Percentiles rank a stretch among this genome's conserved stretches.
Conservation (phyloP, 2,329 filamentous ascomycete species). For the Curvularia sp. region DNA sequence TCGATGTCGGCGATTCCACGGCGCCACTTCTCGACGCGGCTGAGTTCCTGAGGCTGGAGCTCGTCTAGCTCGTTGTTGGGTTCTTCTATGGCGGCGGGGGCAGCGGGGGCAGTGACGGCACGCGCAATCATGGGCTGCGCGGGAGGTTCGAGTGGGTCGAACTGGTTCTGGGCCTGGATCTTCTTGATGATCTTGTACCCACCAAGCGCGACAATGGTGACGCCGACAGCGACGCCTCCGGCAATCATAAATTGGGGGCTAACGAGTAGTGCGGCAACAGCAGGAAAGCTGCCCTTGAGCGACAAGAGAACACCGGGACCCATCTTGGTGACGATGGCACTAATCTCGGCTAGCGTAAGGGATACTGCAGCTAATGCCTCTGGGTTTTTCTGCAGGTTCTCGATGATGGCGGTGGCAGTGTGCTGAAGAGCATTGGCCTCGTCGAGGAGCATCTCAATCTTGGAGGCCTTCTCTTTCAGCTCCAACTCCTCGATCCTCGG, state of each 20-base stretch:
- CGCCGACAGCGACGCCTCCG: slow-evolving; percentile 83
- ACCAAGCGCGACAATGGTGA: slow-evolving; percentile 95
- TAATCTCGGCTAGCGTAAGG: slow-evolving; percentile 89
- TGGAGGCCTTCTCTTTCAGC: slow-evolving; percentile 72
- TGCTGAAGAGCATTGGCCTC: slow-evolving; percentile 91
- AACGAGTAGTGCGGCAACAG: slow-evolving; percentile 83
- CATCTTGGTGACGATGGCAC: slow-evolving; percentile 80
- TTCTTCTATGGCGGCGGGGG: slow-evolving; percentile 15
- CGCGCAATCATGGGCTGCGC: slow-evolving; percentile 21
- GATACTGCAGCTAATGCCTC: slow-evolving; percentile 94
- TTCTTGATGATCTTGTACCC: slow-evolving; percentile 97
- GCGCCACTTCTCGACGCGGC: slow-evolving; percentile 68
- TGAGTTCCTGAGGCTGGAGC: slow-evolving; percentile 64
- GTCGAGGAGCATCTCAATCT: slow-evolving; percentile 78
- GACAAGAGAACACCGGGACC: slow-evolving; percentile 78
- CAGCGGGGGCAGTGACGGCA: slow-evolving; percentile 14
- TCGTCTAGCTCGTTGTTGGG: slow-evolving; percentile 59
- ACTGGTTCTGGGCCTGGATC: slow-evolving; percentile 63
- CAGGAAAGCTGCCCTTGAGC: slow-evolving; percentile 82
- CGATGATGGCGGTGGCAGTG: slow-evolving; percentile 81
- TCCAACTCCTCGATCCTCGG: slow-evolving; percentile 62
- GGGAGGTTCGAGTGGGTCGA: slow-evolving; percentile 46
- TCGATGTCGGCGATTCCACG: slow-evolving; percentile 68
- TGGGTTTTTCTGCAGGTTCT: slow-evolving; percentile 79
- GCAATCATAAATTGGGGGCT: slow-evolving; percentile 95